Evolutionary conservation across 2,329 filamentous ascomycete genomes (phyloP), one percentile per base, ranked within the genome.

Genomic region (Aspergillus clavatus): DNA sequence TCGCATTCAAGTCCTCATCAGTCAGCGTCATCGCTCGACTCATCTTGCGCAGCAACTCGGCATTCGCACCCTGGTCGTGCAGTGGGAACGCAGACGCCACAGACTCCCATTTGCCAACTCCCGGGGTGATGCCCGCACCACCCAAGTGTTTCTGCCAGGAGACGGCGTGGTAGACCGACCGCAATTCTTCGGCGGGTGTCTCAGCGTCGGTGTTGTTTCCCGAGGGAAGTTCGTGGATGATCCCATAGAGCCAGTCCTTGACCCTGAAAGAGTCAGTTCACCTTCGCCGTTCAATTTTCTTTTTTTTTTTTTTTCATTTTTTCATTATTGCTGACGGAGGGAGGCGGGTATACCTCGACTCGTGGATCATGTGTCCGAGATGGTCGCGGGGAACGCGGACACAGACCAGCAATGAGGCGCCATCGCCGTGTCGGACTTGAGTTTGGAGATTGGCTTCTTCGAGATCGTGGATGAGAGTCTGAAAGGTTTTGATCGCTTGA

Each of bases 241-340:
- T 85, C 42, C 90, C 89, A 63, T 93, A 86, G 26, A 97, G 81
- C 89, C 90, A 98, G 70, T 97, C 93, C 63, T 89, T 87, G 14
- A 96, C 83, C 53, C 93, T 86, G 46, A 6, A 40, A 2, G 6
- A n/a, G 14, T 52, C 19, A 51, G 38, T 21, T 5, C n/a, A n/a
- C n/a, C n/a, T n/a, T n/a, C n/a, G n/a, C n/a, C n/a, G n/a, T n/a
- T n/a, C n/a, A n/a, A n/a, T n/a, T n/a, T n/a, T n/a, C n/a, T n/a
- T n/a, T n/a, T n/a, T n/a, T n/a, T n/a, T n/a, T n/a, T n/a, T n/a
- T n/a, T n/a, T n/a, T n/a, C n/a, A n/a, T n/a, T n/a, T n/a, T n/a
- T n/a, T n/a, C n/a, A n/a, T n/a, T n/a, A n/a, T n/a, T n/a, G n/a
- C n/a, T n/a, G n/a, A n/a, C n/a, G n/a, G n/a, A n/a, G n/a, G n/a